Base-by-base conservation (phyloP, 2,329 filamentous ascomycete genomes). In the Teratosphaeria viscida region DNA sequence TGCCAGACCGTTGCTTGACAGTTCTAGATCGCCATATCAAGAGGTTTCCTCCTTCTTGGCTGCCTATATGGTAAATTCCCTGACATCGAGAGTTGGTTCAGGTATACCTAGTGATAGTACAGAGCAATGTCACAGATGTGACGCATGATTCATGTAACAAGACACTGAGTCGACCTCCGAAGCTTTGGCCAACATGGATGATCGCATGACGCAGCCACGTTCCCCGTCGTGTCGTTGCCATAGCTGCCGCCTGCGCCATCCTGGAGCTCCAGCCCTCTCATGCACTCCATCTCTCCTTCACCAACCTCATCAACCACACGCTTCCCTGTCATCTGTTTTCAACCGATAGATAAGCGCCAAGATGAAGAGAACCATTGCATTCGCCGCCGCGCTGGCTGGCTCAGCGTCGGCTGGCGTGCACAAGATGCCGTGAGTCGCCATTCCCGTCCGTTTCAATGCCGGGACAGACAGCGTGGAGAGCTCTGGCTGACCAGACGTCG, bases 361-460 rank as follows among this genome's bases (percentile, higher is more conserved):
- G 76, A 97, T 96, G 92, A 96, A 94, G 86, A 85, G 85, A 76
- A 81, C 86, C 77, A 79, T 91, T 71, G 76, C 95, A 73, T 81
- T 90, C 74, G 87, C 89, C 73, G 85, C 85, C 78, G 82, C 86
- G 80, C 84, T 95, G 81, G 82, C 92, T 71, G 88, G 60, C 10
- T 52, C 54, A 35, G 53, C 60, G 16, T 52, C 52, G 23, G 58
- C 58, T 32, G 57, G 56, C 43, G 57, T 63, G 37, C 61, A 63
- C 61, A 61, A 61, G 59, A 63, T 63, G 61, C 56, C 56, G 35
- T 59, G 49, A 37, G 57, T 59, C 16, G n/a, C 23, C 2, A n/a
- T 32, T 23, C 53, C n/a, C 12, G 10, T 19, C 23, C 23, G 23
- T 23, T 23, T 54, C 53, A 34, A 54, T 34, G 43, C 43, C 6